Evolutionary conservation across 331 rosid species (phyloP).

Genomic region (Acacia concinna): DNA sequence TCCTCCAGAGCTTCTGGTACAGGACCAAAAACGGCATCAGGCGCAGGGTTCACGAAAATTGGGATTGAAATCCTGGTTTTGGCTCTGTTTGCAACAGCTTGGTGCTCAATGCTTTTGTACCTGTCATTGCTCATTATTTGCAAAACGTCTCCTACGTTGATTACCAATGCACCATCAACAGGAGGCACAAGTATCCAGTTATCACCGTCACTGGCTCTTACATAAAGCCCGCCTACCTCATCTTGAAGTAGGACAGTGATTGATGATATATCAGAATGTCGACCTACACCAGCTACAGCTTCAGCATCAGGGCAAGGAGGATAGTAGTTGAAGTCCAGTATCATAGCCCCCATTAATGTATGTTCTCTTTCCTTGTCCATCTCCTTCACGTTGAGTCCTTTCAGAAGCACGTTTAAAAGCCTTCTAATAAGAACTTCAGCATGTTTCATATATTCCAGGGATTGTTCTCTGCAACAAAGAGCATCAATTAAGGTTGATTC

Average conservation of each 20-base stretch:
- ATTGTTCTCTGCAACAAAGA: conserved; percentile 33
- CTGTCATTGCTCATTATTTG: conserved; percentile 47
- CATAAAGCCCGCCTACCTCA: conserved; percentile 43
- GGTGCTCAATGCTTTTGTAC: conserved; percentile 47
- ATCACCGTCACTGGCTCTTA: conserved; percentile 29
- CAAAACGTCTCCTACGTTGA: conserved; percentile 47
- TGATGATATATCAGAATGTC: conserved; percentile 44
- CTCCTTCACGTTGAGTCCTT: conserved; percentile 35
- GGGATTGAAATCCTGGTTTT: conserved; percentile 45
- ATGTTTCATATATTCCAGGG: conserved; percentile 42
- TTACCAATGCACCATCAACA: conserved; percentile 39
- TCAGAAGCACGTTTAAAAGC: conserved; percentile 32
- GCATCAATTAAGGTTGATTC: not conserved
- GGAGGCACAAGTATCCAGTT: conserved; percentile 45
- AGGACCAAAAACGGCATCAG: conserved; percentile 42
- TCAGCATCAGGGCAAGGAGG: conserved; percentile 45
- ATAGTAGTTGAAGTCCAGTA: conserved; percentile 42
- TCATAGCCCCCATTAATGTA: conserved; percentile 35
- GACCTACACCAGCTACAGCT: conserved; percentile 32
- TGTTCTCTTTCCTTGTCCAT: conserved; percentile 35
- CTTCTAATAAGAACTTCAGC: conserved; percentile 29
- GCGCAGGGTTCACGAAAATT: conserved; percentile 42
- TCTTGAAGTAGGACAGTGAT: conserved; percentile 47
- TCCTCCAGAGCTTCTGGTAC: conserved; percentile 32
- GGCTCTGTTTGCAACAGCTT: conserved; percentile 35